A percentile compares a stretch with the other conserved stretches of the same genome.
Evolutionary conservation across 2,329 filamentous ascomycete genomes (phyloP).

Genomic region (Seiridium unicorne): DNA sequence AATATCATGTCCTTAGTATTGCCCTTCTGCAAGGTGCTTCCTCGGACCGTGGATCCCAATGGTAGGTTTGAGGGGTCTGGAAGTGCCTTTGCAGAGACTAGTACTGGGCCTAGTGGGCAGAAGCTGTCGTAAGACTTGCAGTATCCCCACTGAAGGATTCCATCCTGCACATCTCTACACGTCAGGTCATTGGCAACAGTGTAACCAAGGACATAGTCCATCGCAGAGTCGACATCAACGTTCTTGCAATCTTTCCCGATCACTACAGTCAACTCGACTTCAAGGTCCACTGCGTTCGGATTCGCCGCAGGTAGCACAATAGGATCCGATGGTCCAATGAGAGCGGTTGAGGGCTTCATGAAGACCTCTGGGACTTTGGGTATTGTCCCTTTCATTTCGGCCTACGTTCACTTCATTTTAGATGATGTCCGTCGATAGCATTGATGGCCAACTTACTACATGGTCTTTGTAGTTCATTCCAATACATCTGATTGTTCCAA

Average conservation of each 20-base stretch:
- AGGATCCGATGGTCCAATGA: conserved; percentile 21
- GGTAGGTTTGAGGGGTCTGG: background rate
- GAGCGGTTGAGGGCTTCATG: conserved; percentile 37
- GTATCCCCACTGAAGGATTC: conserved; percentile 47
- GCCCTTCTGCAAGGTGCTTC: conserved; percentile 19
- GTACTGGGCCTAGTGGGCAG: conserved; percentile 42
- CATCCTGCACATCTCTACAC: conserved; percentile 41
- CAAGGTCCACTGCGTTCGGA: conserved; percentile 36
- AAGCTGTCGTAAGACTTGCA: conserved; percentile 48
- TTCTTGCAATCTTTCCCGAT: conserved; percentile 29
- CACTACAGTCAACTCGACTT: conserved; percentile 30
- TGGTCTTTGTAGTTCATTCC: conserved; percentile 39
- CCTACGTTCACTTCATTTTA: too few relatives aligned
- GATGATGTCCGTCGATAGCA: too few relatives aligned
- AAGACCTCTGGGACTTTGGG: conserved; percentile 31
- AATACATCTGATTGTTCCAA: conserved; percentile 11
- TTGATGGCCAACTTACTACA: conserved; percentile 20
- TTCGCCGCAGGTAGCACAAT: conserved; percentile 39
- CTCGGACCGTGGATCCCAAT: conserved; percentile 20
- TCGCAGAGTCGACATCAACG: conserved; percentile 35
- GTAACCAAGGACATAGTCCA: conserved; percentile 44
- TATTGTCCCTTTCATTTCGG: conserved; percentile 10
- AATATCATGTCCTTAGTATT: conserved; percentile 24
- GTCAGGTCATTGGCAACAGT: conserved; percentile 46
- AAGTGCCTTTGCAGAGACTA: conserved; percentile 18